Evolutionary conservation across 306 rosid species (phyloP).

Genomic region (Purshia tridentata): DNA sequence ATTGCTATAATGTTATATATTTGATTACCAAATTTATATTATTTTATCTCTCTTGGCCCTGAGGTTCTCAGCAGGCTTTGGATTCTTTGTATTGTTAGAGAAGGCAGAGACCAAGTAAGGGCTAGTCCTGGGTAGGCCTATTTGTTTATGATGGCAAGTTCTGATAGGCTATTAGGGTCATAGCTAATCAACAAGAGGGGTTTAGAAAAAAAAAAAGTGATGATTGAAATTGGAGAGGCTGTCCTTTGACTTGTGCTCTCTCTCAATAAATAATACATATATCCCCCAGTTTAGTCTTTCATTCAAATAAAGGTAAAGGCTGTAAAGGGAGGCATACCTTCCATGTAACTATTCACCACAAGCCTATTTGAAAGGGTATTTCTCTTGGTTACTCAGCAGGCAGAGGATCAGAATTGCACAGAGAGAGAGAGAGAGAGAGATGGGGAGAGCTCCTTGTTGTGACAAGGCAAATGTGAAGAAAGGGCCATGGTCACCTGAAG

Average conservation of each 20-base stretch:
- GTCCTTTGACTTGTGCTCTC: constrained; percentile 63
- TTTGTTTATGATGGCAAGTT: constrained; percentile 48
- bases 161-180: constrained; percentile 18
- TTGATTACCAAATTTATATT: no score
- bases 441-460: constrained; percentile 98
- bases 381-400: not conserved
- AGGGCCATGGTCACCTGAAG: constrained; percentile 99
- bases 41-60: not conserved
- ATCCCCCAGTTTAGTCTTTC: constrained; percentile 12
- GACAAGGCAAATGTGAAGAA: constrained; percentile 90
- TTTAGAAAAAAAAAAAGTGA: constrained; percentile 24
- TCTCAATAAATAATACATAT: constrained; percentile 21
- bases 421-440: constrained; percentile 20
- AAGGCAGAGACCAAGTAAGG: constrained; percentile 33
- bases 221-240: constrained; percentile 44
- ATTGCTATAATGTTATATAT: no score
- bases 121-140: constrained; percentile 12
- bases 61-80: constrained; percentile 27
- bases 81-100: constrained; percentile 25
- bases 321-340: not conserved
- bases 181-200: constrained; percentile 23
- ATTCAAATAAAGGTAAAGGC: not conserved
- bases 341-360: constrained; percentile 6
- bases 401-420: constrained; percentile 14
- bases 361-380: constrained; percentile 7